Evolutionary conservation across 2,329 filamentous ascomycete species (phyloP).

Genomic region (Cryphonectria carpinicola): DNA sequence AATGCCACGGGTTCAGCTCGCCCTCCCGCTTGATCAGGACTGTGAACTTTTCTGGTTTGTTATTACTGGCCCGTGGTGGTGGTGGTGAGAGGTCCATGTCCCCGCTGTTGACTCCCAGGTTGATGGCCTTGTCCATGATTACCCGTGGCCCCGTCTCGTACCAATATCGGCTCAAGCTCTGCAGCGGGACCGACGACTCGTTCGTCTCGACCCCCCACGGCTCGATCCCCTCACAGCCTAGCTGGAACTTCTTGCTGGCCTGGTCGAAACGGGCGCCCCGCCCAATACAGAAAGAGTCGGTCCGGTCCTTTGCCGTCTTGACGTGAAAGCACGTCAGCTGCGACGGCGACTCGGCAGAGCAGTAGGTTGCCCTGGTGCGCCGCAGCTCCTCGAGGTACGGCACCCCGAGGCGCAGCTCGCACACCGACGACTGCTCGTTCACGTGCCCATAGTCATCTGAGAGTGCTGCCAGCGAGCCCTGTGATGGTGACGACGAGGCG

Average conservation of each 20-base stretch:
- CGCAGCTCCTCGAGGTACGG: slow-evolving; percentile 10
- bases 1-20: slow-evolving; percentile 35
- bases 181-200: neutral
- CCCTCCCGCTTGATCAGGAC: slow-evolving; percentile 38
- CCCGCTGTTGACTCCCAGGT: neutral
- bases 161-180: slow-evolving; percentile 16
- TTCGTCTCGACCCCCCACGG: neutral
- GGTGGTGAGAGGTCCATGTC: neutral
- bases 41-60: slow-evolving; percentile 26
- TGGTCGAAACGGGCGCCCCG: slow-evolving; percentile 5
- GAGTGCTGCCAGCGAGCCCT: neutral
- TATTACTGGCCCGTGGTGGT: neutral
- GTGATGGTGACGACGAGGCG: neutral
- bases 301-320: slow-evolving; percentile 9
- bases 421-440: slow-evolving; percentile 1
- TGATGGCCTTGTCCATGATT: slow-evolving; percentile 8
- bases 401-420: slow-evolving; percentile 2
- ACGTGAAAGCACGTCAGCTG: slow-evolving; percentile 22
- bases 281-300: slow-evolving; percentile 21
- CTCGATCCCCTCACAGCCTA: slow-evolving; percentile 11
- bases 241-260: slow-evolving; percentile 12
- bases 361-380: slow-evolving; percentile 17
- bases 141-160: slow-evolving; percentile 15
- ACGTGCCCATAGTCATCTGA: slow-evolving; percentile 5
- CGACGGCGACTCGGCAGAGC: slow-evolving; percentile 16